Conservation (phyloP, 2,329 filamentous ascomycete species). For the Diaporthe citriasiana region DNA sequence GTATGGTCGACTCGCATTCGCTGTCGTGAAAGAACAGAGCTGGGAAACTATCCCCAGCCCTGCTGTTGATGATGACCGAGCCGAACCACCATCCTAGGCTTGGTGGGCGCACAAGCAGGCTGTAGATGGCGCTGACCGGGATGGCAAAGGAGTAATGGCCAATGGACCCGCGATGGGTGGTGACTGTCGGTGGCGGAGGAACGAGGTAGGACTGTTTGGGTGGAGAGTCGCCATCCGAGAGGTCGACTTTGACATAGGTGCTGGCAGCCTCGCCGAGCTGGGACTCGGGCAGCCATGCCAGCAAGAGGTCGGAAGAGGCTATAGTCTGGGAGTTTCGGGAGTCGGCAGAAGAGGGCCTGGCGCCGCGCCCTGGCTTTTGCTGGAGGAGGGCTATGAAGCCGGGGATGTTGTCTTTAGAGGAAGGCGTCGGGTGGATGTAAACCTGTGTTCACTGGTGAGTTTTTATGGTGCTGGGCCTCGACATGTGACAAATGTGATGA, state of each 20-base stretch:
- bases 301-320: slow-evolving; percentile 79
- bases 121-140: slow-evolving; percentile 91
- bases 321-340: slow-evolving; percentile 58
- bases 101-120: slow-evolving; percentile 88
- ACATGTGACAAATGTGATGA: neutral
- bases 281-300: slow-evolving; percentile 94
- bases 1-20: slow-evolving; percentile 94
- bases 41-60: slow-evolving; percentile 92
- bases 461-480: neutral
- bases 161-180: slow-evolving; percentile 76
- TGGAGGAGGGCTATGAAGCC: slow-evolving; percentile 95
- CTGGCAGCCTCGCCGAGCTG: slow-evolving; percentile 87
- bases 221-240: slow-evolving; percentile 83
- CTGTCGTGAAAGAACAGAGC: slow-evolving; percentile 98
- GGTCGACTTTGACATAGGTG: slow-evolving; percentile 96
- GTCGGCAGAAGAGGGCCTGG: slow-evolving; percentile 59
- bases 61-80: slow-evolving; percentile 92
- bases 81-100: slow-evolving; percentile 99
- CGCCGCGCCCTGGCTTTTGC: slow-evolving; percentile 74
- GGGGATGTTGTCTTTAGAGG: slow-evolving; percentile 93
- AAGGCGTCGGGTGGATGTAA: slow-evolving; percentile 94
- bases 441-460: slow-evolving; percentile 68
- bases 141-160: slow-evolving; percentile 93
- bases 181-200: slow-evolving; percentile 89
- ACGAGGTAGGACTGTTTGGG: slow-evolving; percentile 92